Evolutionary conservation across 1,284 basidiomycete species (phyloP).

Genomic region (Irpex rosettiformis): DNA sequence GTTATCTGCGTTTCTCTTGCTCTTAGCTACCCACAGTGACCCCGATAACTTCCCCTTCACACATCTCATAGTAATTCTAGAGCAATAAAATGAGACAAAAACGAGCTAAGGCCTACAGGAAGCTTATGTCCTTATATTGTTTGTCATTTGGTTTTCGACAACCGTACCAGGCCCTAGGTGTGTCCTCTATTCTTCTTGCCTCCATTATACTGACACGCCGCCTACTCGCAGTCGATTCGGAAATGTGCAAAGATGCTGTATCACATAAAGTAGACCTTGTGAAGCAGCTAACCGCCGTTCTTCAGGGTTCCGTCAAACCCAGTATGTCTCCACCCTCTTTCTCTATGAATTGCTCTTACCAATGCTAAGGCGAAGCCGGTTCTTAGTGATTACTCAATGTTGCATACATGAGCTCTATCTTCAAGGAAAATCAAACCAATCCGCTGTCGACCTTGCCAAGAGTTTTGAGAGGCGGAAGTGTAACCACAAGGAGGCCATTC

Average conservation of each 20-base stretch:
- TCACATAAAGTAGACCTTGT: slow-evolving; percentile 71
- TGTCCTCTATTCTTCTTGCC: slow-evolving; percentile 20
- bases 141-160: slow-evolving; percentile 86
- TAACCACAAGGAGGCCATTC: slow-evolving; percentile 85
- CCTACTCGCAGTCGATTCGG: slow-evolving; percentile 68
- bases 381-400: slow-evolving; percentile 95
- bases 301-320: slow-evolving; percentile 84
- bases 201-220: slow-evolving; percentile 9
- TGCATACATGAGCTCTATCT: slow-evolving; percentile 89
- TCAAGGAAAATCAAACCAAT: slow-evolving; percentile 67
- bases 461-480: slow-evolving; percentile 90
- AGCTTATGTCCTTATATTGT: slow-evolving; percentile 86
- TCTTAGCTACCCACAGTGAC: no score
- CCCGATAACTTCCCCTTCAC: no score
- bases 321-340: slow-evolving; percentile 55
- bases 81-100: slow-evolving; percentile 91
- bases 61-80: no score
- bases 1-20: no score
- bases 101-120: slow-evolving; percentile 87
- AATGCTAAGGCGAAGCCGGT: slow-evolving; percentile 36
- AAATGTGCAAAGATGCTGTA: slow-evolving; percentile 72
- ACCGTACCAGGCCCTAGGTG: slow-evolving; percentile 88
- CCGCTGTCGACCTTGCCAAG: slow-evolving; percentile 85
- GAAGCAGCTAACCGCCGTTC: slow-evolving; percentile 69
- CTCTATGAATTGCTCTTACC: slow-evolving; percentile 11